Evolutionary conservation across 202 grass and related monocot species (phyloP).

Genomic region (Zizania palustris): DNA sequence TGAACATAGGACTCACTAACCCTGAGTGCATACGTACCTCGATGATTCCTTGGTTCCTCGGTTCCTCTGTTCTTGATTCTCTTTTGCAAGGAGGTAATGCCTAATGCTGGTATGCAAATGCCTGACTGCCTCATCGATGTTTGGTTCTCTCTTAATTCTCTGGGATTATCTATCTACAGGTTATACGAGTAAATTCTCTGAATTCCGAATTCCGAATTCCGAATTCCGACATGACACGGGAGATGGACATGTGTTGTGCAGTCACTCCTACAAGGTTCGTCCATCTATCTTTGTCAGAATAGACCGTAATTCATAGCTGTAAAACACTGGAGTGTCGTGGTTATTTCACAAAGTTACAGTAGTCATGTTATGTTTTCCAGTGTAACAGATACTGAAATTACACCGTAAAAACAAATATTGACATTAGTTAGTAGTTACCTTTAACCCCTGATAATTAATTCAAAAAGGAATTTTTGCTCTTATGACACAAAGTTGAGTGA

Average conservation of each 20-base stretch:
- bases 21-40: neutral
- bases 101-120: neutral
- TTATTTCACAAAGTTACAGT: too few relatives aligned
- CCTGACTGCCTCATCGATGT: neutral
- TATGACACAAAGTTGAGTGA: too few relatives aligned
- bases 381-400: too few relatives aligned
- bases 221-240: neutral
- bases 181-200: neutral
- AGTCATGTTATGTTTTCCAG: too few relatives aligned
- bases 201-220: too few relatives aligned
- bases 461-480: too few relatives aligned
- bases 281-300: neutral
- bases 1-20: conserved; percentile 42
- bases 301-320: neutral
- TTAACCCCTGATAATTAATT: too few relatives aligned
- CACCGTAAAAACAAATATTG: too few relatives aligned
- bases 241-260: neutral
- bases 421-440: too few relatives aligned
- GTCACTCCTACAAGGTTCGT: neutral
- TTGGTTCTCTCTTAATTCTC: neutral
- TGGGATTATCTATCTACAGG: neutral
- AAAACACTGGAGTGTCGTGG: too few relatives aligned
- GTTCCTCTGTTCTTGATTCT: neutral
- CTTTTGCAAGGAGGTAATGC: conserved; percentile 15
- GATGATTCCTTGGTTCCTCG: neutral